These are phyloP conservation scores for Lophiostoma macrostomum DNA, from an alignment of 495 filamentous ascomycete species.

Conservation along the genomic window DNA sequence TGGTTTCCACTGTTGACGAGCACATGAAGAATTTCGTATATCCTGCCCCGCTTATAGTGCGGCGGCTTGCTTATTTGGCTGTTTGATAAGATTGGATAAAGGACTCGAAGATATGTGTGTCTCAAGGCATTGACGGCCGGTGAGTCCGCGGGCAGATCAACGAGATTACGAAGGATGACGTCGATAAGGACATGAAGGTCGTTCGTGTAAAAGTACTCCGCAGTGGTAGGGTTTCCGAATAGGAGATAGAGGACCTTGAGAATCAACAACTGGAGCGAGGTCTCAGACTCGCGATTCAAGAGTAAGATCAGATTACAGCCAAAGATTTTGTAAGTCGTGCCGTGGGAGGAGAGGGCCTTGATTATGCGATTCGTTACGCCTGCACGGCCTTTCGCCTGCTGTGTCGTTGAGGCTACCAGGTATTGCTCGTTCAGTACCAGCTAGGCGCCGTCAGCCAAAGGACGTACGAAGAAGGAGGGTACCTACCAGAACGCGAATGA, in stretches of 20 bases:
- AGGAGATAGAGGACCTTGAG: slow-evolving; percentile 92
- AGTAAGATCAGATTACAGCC: slow-evolving; percentile 96
- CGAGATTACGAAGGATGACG: slow-evolving; percentile 91
- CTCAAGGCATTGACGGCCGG: slow-evolving; percentile 57
- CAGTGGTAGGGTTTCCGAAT: slow-evolving; percentile 84
- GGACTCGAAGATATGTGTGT: slow-evolving; percentile 96
- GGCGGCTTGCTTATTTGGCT: slow-evolving; percentile 80
- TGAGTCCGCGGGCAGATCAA: slow-evolving; percentile 77
- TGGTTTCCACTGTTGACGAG: slow-evolving; percentile 59
- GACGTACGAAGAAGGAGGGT: not conserved
- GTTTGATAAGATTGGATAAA: slow-evolving; percentile 85
- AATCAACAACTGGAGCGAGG: slow-evolving; percentile 87
- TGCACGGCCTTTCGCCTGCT: slow-evolving; percentile 44
- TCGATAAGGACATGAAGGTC: slow-evolving; percentile 92
- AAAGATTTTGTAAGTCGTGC: slow-evolving; percentile 83
- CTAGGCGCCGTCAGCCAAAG: slow-evolving; percentile 44
- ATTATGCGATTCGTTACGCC: slow-evolving; percentile 80
- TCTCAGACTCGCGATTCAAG: slow-evolving; percentile 89
- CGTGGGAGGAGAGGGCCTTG: slow-evolving; percentile 77
- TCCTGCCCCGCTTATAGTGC: slow-evolving; percentile 88
- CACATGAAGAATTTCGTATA: slow-evolving; percentile 68
- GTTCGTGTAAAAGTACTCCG: slow-evolving; percentile 98
- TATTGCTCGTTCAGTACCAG: slow-evolving; percentile 97
- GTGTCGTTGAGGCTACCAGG: slow-evolving; percentile 71
- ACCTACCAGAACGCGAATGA: slow-evolving; percentile 86